Base-by-base conservation (phyloP, 768 basidiomycete species). In the Boletus coccyginus region DNA sequence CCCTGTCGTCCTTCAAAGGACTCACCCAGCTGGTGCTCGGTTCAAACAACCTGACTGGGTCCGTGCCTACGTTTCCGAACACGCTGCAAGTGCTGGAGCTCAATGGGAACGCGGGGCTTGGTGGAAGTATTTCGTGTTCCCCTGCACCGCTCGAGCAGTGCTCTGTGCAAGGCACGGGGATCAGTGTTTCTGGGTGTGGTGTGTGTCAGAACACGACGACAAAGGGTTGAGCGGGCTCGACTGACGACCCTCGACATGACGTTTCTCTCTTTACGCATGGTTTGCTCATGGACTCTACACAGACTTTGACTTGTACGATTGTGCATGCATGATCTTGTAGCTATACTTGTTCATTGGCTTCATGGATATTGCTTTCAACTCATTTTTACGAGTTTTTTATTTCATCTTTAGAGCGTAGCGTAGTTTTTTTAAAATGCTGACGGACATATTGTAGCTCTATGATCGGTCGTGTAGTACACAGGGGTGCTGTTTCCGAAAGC, bases 11-110 rank as follows among this genome's bases (percentile, higher is more conserved):
- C 19, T 64, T 77, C 24, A 63, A 62, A 19, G 60, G 68, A 1
- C 73, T 79, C 19, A 65, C 63, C 0, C 74, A 77, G 53, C 62
- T 79, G 14, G 66, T 78, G 42, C 72, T 79, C 0, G 66, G 75
- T 46, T 66, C 68, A 40, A 79, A 72, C 61, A 71, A 75, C 57
- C 66, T 78, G 40, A 62, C 70, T 1, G 67, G 69, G 7, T 62
- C 73, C 7, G 63, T 77, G 19, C 75, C 76, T 4, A 55, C 64
- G 5, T 71, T 78, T 58, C 77, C 78, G 3, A 42, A 66, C 27
- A 63, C 66, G 10, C 55, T 78, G 36, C 71, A 75, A 48, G 65
- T 65, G 3, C 62, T 78, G 21, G 60, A 67, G 31, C 62, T 78
- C 6, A 59, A 69, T 47, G 74, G 76, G 46, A 78, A 78, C 59